A percentile compares a stretch with the other conserved stretches of the same genome.
Evolutionary conservation across 176 grass and related monocot species (phyloP).

Genomic region (maize (Zea mays)): Zm-B73-REFERENCE-NAM-5.0 NC_050098.1:15719501-15720000

Average conservation of each 20-base stretch:
- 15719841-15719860: not conserved
- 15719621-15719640: constrained; percentile 38
- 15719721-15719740: constrained; percentile 44
- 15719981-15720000: not conserved
- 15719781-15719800: not conserved
- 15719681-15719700: constrained; percentile 41
- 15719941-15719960: not conserved
- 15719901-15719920: not conserved
- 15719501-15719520: no score
- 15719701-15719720: constrained; percentile 19
- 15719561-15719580: no score
- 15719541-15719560: no score
- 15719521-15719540: no score
- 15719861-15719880: not conserved
- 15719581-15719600: no score
- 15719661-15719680: constrained; percentile 39
- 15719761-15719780: no score
- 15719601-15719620: constrained; percentile 9
- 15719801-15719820: not conserved
- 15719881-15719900: not conserved
- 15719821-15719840: not conserved
- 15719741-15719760: constrained; percentile 29
- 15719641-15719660: not conserved
- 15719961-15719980: not conserved
- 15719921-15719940: not conserved